Evolutionary conservation across 441 rosid genomes (phyloP).

Genomic region (Eugenia klotzschiana): DNA sequence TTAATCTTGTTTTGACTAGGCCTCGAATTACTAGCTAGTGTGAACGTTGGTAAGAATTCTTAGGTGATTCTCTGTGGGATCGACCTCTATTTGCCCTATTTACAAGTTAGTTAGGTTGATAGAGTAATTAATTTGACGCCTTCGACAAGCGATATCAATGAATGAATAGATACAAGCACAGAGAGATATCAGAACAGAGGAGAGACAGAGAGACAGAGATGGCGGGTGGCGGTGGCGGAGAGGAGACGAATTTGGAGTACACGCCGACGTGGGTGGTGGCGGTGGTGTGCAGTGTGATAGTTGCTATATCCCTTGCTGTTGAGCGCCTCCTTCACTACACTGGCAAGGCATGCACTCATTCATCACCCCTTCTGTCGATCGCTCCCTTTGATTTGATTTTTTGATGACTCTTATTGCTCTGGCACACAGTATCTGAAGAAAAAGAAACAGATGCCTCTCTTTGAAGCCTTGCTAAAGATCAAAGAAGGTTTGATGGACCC

Average conservation of each 20-base stretch:
- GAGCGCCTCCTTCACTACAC: not conserved
- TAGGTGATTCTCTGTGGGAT: too few species aligned
- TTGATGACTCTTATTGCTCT: not conserved
- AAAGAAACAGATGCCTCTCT: conserved; percentile 46
- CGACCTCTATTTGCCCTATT: too few species aligned
- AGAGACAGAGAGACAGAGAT: not conserved
- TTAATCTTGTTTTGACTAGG: too few species aligned
- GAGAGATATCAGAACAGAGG: not conserved
- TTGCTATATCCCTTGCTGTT: not conserved
- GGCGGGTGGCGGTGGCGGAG: conserved; percentile 29
- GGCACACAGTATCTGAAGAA: conserved; percentile 30
- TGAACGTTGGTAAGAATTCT: too few species aligned
- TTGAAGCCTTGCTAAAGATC: conserved; percentile 51
- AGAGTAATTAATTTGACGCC: too few species aligned
- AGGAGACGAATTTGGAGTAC: conserved; percentile 29
- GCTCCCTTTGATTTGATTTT: not conserved
- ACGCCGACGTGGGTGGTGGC: conserved; percentile 11
- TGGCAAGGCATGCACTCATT: not conserved
- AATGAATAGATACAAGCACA: not conserved
- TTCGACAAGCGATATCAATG: too few species aligned
- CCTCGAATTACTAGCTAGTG: too few species aligned
- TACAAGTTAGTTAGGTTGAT: too few species aligned
- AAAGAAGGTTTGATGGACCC: conserved; percentile 41
- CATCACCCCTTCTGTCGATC: too few species aligned
- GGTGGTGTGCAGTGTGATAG: not conserved